Evolutionary conservation across 2,329 filamentous ascomycete genomes (phyloP).

Genomic region (Hypoxylon sp.): DNA sequence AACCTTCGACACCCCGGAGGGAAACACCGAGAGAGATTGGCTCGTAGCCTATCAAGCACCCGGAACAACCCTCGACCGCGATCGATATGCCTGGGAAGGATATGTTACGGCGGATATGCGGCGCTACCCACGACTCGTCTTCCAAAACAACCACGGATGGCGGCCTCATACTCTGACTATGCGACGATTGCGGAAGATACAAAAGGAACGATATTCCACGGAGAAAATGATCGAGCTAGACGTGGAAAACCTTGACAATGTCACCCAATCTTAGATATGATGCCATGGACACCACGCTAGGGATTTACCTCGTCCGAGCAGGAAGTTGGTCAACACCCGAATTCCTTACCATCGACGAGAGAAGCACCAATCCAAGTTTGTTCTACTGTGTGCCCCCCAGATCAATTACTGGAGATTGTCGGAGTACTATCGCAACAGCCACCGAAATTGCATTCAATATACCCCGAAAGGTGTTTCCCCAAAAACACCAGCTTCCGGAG

Average conservation of each 20-base stretch:
- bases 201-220: background rate
- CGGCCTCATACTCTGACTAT: background rate
- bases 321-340: background rate
- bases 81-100: background rate
- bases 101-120: background rate
- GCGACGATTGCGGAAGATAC: background rate
- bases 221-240: background rate
- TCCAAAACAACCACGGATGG: conserved; percentile 1
- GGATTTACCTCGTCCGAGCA: background rate
- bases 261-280: background rate
- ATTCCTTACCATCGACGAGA: background rate
- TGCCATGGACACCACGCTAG: no score
- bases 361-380: background rate
- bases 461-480: background rate
- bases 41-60: conserved; percentile 4
- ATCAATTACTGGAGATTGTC: no score
- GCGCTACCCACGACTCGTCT: background rate
- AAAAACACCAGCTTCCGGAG: background rate
- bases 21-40: background rate
- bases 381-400: no score
- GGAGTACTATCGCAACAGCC: no score
- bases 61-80: background rate
- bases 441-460: background rate
- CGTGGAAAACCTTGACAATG: background rate
- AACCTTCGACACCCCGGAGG: background rate